Percentiles rank a stretch among this genome's conserved stretches.
These are phyloP conservation scores for Aspergillus uvarum DNA, from an alignment of 2,329 filamentous ascomycete species.

Conservation along the genomic window DNA sequence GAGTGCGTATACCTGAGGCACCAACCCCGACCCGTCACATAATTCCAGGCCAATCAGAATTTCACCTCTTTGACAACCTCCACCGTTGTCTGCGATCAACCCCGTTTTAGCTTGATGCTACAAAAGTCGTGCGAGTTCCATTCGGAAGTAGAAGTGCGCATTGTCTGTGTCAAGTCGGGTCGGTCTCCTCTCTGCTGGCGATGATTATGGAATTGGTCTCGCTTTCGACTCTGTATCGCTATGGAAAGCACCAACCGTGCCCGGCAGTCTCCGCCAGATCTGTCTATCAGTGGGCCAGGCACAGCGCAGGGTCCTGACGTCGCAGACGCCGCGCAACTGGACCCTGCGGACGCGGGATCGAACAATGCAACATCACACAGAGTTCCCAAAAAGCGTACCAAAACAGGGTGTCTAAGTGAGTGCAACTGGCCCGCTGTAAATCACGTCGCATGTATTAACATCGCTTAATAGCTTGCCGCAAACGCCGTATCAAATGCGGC, in stretches of 20 bases:
- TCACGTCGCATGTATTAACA: constrained; percentile 12
- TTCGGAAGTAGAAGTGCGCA: not conserved
- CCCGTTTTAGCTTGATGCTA: not conserved
- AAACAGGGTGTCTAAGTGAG: constrained; percentile 88
- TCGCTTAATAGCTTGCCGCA: constrained; percentile 70
- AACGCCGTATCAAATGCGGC: constrained; percentile 94
- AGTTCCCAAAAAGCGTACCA: constrained; percentile 68
- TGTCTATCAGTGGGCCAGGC: constrained; percentile 4
- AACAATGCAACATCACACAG: constrained; percentile 26
- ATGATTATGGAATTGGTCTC: constrained; percentile 18
- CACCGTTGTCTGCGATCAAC: not conserved
- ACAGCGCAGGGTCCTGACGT: constrained; percentile 8
- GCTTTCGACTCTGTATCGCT: not conserved
- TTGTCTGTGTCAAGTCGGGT: not conserved
- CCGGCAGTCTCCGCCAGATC: constrained; percentile 4
- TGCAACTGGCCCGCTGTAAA: not conserved
- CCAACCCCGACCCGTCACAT: not conserved
- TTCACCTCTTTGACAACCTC: not conserved
- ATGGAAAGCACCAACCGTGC: constrained; percentile 16
- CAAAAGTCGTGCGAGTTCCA: not conserved
- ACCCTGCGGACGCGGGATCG: constrained; percentile 14
- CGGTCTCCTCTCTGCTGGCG: not conserved
- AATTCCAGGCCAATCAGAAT: not conserved
- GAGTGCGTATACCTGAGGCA: not conserved
- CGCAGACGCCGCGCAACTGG: constrained; percentile 1